Percentiles rank a stretch among this genome's conserved stretches.
These are phyloP conservation scores for Panicum virgatum DNA, from an alignment of 202 grass and related monocot genomes.

Conservation along the genomic window DNA sequence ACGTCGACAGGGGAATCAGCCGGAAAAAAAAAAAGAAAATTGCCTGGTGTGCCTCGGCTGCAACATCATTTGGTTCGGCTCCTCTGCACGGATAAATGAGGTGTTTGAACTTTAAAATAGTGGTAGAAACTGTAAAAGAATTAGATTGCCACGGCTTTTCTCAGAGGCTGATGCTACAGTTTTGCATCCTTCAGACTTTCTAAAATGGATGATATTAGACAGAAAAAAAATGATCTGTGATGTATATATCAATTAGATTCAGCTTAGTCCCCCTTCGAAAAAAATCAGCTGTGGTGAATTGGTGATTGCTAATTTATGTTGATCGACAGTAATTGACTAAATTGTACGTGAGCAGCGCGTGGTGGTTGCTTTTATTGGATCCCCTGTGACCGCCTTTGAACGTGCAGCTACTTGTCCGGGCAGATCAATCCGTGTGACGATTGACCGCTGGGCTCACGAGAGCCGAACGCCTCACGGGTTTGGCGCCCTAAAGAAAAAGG, in stretches of 20 bases:
- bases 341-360: neutral
- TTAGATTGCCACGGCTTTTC: slow-evolving; percentile 26
- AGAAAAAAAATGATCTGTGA: neutral
- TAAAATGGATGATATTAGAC: neutral
- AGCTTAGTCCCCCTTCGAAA: neutral
- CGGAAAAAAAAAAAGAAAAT: slow-evolving; percentile 10
- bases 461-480: slow-evolving; percentile 16
- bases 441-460: slow-evolving; percentile 15
- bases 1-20: slow-evolving; percentile 13
- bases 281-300: neutral
- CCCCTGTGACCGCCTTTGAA: neutral
- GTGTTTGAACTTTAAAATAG: neutral
- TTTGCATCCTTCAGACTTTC: slow-evolving; percentile 2
- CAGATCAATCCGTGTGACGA: neutral
- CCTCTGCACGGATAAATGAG: neutral
- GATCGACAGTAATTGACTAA: neutral
- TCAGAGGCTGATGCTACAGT: slow-evolving; percentile 4
- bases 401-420: neutral
- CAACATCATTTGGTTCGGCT: slow-evolving; percentile 13
- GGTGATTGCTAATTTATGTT: neutral
- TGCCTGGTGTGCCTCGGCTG: slow-evolving; percentile 1
- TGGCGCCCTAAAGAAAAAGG: neutral
- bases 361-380: neutral
- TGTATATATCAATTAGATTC: slow-evolving; percentile 35
- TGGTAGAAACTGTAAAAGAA: slow-evolving; percentile 23